Evolutionary conservation across 2,329 filamentous ascomycete genomes (phyloP).

Genomic region (Aureobasidium uvarum): DNA sequence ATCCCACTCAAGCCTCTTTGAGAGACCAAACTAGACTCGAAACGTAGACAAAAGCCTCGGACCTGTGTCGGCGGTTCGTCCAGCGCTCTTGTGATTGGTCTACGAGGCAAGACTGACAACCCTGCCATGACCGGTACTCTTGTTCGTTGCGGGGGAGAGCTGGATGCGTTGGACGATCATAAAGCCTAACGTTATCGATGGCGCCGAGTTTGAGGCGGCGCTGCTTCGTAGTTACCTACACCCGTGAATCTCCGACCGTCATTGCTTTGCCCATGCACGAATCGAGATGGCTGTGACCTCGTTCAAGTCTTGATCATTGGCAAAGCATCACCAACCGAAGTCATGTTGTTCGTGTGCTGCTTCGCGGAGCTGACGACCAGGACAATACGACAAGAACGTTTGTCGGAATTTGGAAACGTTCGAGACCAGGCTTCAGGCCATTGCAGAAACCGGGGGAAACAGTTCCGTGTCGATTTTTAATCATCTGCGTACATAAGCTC

Average conservation of each 20-base stretch:
- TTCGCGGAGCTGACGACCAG: not conserved
- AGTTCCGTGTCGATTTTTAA: conserved; percentile 2
- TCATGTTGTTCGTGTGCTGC: not conserved
- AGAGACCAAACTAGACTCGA: conserved; percentile 2
- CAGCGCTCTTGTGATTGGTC: conserved; percentile 5
- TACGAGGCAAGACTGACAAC: conserved; percentile 1
- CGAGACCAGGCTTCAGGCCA: conserved; percentile 18
- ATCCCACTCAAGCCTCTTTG: conserved; percentile 17
- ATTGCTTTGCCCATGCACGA: not conserved
- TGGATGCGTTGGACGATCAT: conserved; percentile 17
- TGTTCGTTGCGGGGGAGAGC: conserved; percentile 15
- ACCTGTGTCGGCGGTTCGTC: conserved; percentile 22
- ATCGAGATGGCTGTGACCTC: not conserved
- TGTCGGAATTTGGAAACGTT: conserved; percentile 2
- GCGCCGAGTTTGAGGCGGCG: conserved; percentile 25
- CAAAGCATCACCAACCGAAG: not conserved
- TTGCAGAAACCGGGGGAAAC: not conserved
- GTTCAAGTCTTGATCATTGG: not conserved
- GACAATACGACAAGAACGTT: not conserved
- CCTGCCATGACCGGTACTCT: conserved; percentile 20
- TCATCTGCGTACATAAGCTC: conserved; percentile 10
- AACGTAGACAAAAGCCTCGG: conserved; percentile 23
- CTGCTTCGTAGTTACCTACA: conserved; percentile 23
- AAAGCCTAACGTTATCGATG: conserved; percentile 13
- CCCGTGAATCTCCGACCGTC: conserved; percentile 19